These are phyloP conservation scores for Trichoderma reesei DNA, from an alignment of 495 filamentous ascomycete species.

Conservation along the genomic window DNA sequence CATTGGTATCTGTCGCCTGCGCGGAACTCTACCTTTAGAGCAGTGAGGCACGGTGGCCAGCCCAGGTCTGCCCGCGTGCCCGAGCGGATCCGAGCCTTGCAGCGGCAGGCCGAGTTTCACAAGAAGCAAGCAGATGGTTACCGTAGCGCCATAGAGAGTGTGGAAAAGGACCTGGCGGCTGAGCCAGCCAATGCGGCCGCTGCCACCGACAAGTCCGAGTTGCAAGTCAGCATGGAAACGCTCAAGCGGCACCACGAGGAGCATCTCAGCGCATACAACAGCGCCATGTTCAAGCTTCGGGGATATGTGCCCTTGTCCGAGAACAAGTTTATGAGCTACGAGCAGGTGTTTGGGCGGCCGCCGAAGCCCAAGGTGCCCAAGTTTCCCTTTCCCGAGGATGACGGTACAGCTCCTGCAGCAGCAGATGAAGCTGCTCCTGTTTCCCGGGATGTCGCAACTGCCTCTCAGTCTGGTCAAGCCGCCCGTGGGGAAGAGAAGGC, in stretches of 20 bases:
- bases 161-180: background rate
- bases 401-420: background rate
- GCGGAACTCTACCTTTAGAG: background rate
- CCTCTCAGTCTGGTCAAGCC: background rate
- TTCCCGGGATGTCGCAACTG: background rate
- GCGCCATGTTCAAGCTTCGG: background rate
- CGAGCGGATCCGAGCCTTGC: background rate
- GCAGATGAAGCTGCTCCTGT: background rate
- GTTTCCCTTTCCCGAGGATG: background rate
- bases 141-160: background rate
- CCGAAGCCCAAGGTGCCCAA: background rate
- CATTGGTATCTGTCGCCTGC: slow-evolving; percentile 3
- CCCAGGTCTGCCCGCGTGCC: background rate
- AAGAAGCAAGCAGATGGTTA: background rate
- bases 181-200: background rate
- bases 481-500: background rate
- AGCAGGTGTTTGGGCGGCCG: slow-evolving; percentile 2
- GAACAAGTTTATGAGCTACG: background rate
- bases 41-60: background rate
- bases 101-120: background rate
- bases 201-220: background rate
- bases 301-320: background rate
- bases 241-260: slow-evolving; percentile 7
- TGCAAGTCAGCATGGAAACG: background rate
- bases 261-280: slow-evolving; percentile 1